phyloP scores from a whole-genome alignment of 208 protist species.

The Polymyxa betae region DNA sequence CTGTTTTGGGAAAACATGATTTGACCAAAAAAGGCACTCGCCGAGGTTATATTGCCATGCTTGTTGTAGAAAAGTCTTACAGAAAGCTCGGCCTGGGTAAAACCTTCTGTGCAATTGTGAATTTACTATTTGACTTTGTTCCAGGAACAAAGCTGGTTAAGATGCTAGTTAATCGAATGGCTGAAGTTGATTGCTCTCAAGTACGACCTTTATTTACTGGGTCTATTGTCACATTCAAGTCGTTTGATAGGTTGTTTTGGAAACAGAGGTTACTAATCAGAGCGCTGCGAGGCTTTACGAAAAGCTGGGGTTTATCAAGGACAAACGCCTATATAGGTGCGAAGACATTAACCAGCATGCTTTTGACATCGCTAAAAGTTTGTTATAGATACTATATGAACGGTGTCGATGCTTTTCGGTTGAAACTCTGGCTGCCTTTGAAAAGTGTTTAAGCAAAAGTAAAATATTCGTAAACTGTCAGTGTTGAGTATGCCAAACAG shows the following conservation, averaged over 20 bases:
- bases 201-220: slow-evolving; percentile 33
- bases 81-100: slow-evolving; percentile 60
- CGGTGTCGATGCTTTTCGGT: slow-evolving; percentile 59
- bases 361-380: slow-evolving; percentile 36
- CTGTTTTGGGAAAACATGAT: slow-evolving; percentile 21
- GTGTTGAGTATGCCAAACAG: too few species aligned
- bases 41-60: slow-evolving; percentile 53
- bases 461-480: too few species aligned
- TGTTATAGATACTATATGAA: slow-evolving; percentile 59
- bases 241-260: slow-evolving; percentile 48
- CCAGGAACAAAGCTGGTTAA: slow-evolving; percentile 54
- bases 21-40: slow-evolving; percentile 30
- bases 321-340: slow-evolving; percentile 58
- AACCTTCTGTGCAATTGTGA: neutral
- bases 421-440: slow-evolving; percentile 57
- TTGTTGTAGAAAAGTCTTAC: slow-evolving; percentile 54
- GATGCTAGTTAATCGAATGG: slow-evolving; percentile 44
- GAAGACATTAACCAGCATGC: neutral
- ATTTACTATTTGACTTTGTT: neutral
- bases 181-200: slow-evolving; percentile 13
- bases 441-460: too few species aligned
- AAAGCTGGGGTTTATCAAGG: slow-evolving; percentile 57
- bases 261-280: slow-evolving; percentile 58
- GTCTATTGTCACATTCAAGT: neutral
- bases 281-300: slow-evolving; percentile 40